These are phyloP conservation scores for Colletotrichum endophyticum DNA, from an alignment of 2,329 filamentous ascomycete genomes.

Conservation along the genomic window DNA sequence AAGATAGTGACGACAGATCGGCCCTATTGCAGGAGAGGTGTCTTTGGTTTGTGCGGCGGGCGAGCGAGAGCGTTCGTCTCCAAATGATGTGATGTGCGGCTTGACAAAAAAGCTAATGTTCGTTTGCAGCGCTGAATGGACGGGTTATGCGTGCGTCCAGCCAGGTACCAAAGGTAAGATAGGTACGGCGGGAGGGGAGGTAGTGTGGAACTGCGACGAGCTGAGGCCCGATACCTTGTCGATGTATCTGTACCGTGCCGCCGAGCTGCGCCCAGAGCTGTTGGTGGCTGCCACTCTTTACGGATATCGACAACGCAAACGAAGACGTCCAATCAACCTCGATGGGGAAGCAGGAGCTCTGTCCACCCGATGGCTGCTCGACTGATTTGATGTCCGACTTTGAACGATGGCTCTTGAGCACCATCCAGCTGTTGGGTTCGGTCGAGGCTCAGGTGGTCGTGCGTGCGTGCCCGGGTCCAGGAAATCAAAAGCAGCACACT, in stretches of 20 bases:
- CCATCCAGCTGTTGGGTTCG: background rate
- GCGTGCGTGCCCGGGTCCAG: background rate
- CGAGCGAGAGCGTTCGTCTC: slow-evolving; percentile 15
- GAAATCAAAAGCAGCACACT: background rate
- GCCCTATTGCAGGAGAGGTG: background rate
- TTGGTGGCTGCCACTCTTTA: background rate
- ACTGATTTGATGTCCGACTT: background rate
- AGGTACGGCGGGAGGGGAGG: background rate
- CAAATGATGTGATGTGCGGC: slow-evolving; percentile 16
- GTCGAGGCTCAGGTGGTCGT: background rate
- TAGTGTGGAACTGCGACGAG: background rate
- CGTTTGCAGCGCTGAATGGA: slow-evolving; percentile 17
- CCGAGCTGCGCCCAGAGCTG: background rate
- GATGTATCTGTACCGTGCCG: background rate
- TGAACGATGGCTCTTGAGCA: background rate
- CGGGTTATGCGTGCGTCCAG: slow-evolving; percentile 15
- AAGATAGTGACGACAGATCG: background rate
- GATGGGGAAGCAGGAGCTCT: background rate
- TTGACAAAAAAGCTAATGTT: slow-evolving; percentile 11
- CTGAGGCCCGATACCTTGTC: background rate
- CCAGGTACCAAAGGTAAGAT: background rate
- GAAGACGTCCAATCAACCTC: background rate
- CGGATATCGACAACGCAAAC: background rate
- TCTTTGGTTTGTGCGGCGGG: slow-evolving; percentile 1
- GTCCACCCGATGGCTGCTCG: background rate